Evolutionary conservation across 768 basidiomycete species (phyloP), one percentile per base, ranked within the genome.

Genomic region (Coprinopsis strossmayeri): DNA sequence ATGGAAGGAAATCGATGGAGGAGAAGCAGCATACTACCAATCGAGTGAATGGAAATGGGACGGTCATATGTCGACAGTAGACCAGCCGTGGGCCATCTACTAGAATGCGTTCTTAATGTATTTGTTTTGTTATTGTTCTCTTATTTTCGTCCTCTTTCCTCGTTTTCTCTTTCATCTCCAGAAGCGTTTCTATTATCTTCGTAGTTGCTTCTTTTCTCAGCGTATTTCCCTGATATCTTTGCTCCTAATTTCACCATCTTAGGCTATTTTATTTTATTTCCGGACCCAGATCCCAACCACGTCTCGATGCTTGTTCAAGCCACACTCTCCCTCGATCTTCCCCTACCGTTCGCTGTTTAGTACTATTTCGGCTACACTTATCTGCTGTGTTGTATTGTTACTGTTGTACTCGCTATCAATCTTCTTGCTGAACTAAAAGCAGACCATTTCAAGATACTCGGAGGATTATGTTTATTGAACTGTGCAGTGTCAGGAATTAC

Each of bases 81-180:
- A 88, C 4, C 80, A 77, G 59, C 73, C 84, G 20, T 90, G 87
- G 87, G 83, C 82, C 26, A 80, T 88, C 57, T 82, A 71, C 66
- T 73, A 71, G 56, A 76, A 68, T 50, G 38, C 57, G 45, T 49
- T 53, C 53, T 57, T 53, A 17, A 38, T 49, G n/a, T 43, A 39
- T 49, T 30, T 37, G 43, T 24, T 44, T 32, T 7, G 48, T 54
- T 39, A 53, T 45, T 53, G 34, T 53, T 43, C 49, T 48, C 49
- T 54, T 55, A 44, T 48, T 46, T 56, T 57, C 53, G 49, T 34
- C 55, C 53, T 52, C 49, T 50, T 53, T 53, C 49, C 51, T 49
- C 35, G 55, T 48, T 58, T 50, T 51, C 47, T 49, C 44, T 45
- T 50, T 49, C 43, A 45, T 21, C 38, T 53, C 46, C n/a, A n/a